phyloP scores from a whole-genome alignment of 2,329 filamentous ascomycete genomes.

The Microcera coccophila region DNA sequence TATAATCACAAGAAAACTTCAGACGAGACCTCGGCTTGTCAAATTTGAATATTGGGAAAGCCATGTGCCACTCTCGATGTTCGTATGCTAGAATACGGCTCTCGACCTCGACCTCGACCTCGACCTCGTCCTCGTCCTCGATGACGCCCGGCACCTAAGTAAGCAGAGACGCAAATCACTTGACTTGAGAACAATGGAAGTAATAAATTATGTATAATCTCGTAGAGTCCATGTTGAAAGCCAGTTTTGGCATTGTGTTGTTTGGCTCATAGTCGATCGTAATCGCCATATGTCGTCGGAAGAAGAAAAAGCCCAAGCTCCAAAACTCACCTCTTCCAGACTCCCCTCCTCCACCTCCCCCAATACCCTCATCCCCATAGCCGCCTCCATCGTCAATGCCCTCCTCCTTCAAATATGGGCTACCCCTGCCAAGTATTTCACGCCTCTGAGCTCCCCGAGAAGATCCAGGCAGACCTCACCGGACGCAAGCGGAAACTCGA shows the following conservation, averaged over 20 bases:
- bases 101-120: too few relatives aligned
- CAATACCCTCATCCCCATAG: slow-evolving; percentile 48
- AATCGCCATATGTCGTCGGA: neutral
- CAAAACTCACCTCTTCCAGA: slow-evolving; percentile 55
- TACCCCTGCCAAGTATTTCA: slow-evolving; percentile 55
- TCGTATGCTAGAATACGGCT: too few relatives aligned
- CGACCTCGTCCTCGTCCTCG: too few relatives aligned
- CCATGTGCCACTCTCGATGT: too few relatives aligned
- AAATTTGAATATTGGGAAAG: too few relatives aligned
- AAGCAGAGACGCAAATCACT: neutral
- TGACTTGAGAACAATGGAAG: neutral
- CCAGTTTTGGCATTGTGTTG: neutral
- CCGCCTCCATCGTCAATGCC: slow-evolving; percentile 35
- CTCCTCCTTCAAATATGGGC: slow-evolving; percentile 42
- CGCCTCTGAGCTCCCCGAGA: slow-evolving; percentile 47
- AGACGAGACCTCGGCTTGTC: too few relatives aligned
- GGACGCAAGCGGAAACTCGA: slow-evolving; percentile 52
- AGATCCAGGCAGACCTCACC: slow-evolving; percentile 45
- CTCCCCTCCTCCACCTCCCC: slow-evolving; percentile 54
- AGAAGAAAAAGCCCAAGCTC: neutral
- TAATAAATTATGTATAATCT: too few relatives aligned
- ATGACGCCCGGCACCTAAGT: too few relatives aligned
- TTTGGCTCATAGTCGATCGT: neutral
- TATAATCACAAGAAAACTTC: too few relatives aligned
- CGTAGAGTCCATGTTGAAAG: neutral